Evolutionary conservation across 2,329 filamentous ascomycete genomes (phyloP), one percentile per base, ranked within the genome.

Genomic region (Xylaria arbuscula): DNA sequence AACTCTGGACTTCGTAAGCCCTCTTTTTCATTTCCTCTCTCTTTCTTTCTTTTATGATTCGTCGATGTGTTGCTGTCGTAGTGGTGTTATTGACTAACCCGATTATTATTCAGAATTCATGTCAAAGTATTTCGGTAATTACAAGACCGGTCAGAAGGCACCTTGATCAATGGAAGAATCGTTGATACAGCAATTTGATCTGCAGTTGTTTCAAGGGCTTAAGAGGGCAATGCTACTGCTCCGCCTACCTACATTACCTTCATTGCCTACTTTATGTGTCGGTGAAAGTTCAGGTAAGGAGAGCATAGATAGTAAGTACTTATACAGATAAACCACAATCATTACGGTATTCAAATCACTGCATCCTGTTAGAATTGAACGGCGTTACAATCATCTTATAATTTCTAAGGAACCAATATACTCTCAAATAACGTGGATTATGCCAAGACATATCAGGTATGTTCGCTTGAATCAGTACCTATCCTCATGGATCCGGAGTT

Each of bases 1-100:
- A 84, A 80, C 5, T 13, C 50, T 24, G 69, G 59, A 22, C 47
- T 68, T 13, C 9, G 65, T 70, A 58, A 68, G 64, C 11, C 9
- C 7, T 47, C 19, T 19, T 10, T 22, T 47, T 22, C n/a, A 38
- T 13, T 42, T 17, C 15, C 15, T 42, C 15, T 42, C 11, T 17
- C 11, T 17, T 42, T 42, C 15, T 5, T 64, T 11, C 54, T 38
- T 13, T 1, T 17, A 10, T 32, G 48, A 5, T 2, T 5, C 9
- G 11, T 15, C 5, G 5, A 42, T n/a, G 4, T 6, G 24, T 17
- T 15, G 42, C 10, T 7, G 10, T 17, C 3, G 15, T 24, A 2
- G 17, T 11, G 13, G 7, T 15, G 19, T 17, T 4, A 2, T 11
- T 2, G 10, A 53, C 67, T 69, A 45, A 69, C 60, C 3, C 36